A percentile compares a stretch with the other conserved stretches of the same genome.
Conservation (phyloP, 2,329 filamentous ascomycete genomes). For the Stemphylium vesicarium region DNA sequence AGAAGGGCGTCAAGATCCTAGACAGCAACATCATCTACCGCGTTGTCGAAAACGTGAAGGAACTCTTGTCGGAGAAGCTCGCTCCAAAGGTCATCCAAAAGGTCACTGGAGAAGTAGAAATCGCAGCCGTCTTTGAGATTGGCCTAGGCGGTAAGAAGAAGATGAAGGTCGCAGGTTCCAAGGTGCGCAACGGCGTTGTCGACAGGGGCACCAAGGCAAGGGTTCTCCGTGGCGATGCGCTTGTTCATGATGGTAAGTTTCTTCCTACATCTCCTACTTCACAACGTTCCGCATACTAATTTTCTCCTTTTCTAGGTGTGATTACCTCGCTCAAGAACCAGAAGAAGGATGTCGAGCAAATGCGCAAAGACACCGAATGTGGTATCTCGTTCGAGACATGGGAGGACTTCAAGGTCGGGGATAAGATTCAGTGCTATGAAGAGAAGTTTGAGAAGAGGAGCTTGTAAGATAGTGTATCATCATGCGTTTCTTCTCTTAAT, state of each 20-base stretch:
- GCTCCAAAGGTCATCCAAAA: slow-evolving; percentile 69
- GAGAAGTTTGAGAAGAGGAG: slow-evolving; percentile 74
- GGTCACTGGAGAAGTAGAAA: slow-evolving; percentile 86
- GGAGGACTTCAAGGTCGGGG: slow-evolving; percentile 78
- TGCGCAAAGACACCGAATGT: slow-evolving; percentile 92
- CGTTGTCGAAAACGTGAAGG: slow-evolving; percentile 74
- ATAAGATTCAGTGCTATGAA: slow-evolving; percentile 88
- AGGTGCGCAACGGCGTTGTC: slow-evolving; percentile 80
- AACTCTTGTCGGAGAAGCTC: slow-evolving; percentile 71
- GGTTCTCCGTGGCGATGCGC: slow-evolving; percentile 72
- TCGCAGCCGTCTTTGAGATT: slow-evolving; percentile 83
- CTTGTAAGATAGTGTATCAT: slow-evolving; percentile 42
- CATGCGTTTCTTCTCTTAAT: no score
- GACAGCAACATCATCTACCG: slow-evolving; percentile 89
- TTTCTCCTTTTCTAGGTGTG: slow-evolving; percentile 61
- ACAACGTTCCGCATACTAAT: slow-evolving; percentile 4
- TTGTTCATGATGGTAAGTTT: slow-evolving; percentile 80
- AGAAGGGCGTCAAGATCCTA: slow-evolving; percentile 75
- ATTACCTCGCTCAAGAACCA: slow-evolving; percentile 85
- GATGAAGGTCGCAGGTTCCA: slow-evolving; percentile 84
- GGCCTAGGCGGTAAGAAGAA: slow-evolving; percentile 74
- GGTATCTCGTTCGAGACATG: slow-evolving; percentile 85
- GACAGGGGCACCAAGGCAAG: slow-evolving; percentile 68
- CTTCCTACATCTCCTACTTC: not conserved
- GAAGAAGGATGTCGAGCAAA: slow-evolving; percentile 89